Evolutionary conservation across 805 yeast species (phyloP).

Genomic region (Nakazawaea peltata): DNA sequence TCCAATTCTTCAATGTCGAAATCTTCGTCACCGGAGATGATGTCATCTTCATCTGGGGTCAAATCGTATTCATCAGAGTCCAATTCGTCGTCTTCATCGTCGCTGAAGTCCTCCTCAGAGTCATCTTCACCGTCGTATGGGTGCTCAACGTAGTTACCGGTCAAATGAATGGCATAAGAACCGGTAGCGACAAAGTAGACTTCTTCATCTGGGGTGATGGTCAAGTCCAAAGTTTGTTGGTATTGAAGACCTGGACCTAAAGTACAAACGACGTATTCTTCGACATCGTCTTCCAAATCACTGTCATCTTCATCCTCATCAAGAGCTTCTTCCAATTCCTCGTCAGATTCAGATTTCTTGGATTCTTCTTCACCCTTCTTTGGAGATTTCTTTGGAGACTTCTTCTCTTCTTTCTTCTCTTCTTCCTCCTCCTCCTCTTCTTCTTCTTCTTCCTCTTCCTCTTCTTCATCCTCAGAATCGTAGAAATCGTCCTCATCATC

Average conservation of each 20-base stretch:
- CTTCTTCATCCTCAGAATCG: constrained; percentile 24
- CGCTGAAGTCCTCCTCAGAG: constrained; percentile 40
- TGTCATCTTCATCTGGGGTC: constrained; percentile 73
- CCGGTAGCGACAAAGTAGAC: constrained; percentile 93
- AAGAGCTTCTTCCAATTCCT: constrained; percentile 39
- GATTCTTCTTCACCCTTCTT: constrained; percentile 23
- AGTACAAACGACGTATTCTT: constrained; percentile 83
- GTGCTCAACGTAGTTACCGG: constrained; percentile 95
- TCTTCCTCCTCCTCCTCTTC: constrained; percentile 26
- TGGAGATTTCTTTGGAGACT: constrained; percentile 15
- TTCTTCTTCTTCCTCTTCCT: constrained; percentile 21
- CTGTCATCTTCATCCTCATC: constrained; percentile 51
- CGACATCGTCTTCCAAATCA: constrained; percentile 67
- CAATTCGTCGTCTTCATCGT: constrained; percentile 37
- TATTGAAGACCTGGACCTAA: constrained; percentile 75
- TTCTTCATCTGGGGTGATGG: constrained; percentile 90
- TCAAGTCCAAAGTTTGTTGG: constrained; percentile 88
- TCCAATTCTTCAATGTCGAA: constrained; percentile 57
- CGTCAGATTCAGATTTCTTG: constrained; percentile 34
- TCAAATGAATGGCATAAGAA: constrained; percentile 83
- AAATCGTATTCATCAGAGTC: constrained; percentile 53
- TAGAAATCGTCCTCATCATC: constrained; percentile 38
- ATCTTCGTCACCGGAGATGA: constrained; percentile 38
- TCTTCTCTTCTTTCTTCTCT: constrained; percentile 15
- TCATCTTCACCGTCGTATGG: constrained; percentile 72